Base-by-base conservation (phyloP, 495 filamentous ascomycete genomes). In the Penicillium pancosmium region DNA sequence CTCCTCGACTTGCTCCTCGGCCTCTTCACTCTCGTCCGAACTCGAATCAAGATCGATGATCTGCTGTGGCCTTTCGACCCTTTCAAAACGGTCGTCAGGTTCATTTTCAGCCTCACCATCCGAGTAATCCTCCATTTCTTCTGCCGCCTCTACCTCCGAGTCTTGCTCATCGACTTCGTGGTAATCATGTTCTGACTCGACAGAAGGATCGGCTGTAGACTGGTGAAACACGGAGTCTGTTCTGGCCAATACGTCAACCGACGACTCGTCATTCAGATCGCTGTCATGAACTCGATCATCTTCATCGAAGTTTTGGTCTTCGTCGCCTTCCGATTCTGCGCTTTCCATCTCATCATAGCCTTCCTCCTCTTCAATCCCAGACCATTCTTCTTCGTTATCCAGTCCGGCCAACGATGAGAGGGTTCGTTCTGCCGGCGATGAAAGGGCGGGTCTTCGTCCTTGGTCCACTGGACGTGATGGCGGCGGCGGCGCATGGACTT, bases 181-280 rank as follows among this genome's bases (percentile, higher is more conserved):
- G 10, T 50, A 7, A 33, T 27, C 21, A 15, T 3, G 3, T 15
- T 5, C 44, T 48, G 23, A 27, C 10, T 44, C n/a, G 7, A 8
- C 21, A 10, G 46, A 52, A 40, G 44, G 40, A 4, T 49, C 55
- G 38, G 33, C 44, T 9, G 9, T 36, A n/a, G 15, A 55, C 35
- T 19, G 19, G 13, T 46, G 19, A 3, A 40, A 16, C n/a, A 6
- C 36, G 52, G 50, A 43, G 33, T 57, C 36, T 41, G 56, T 60
- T 50, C 16, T 52, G 8, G 52, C 56, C 34, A 54, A 33, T 19
- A 56, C 52, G 38, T 68, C 64, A 5, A 65, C 58, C 12, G 57
- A 34, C 5, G 56, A 62, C 34, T 69, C 66, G 12, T 60, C 59
- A 21, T 60, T 64, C 6, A 48, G 46, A 27, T 68, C 59, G 50